These are phyloP conservation scores for Cladorrhinum sp. DNA, from an alignment of 2,329 filamentous ascomycete species.

Conservation along the genomic window DNA sequence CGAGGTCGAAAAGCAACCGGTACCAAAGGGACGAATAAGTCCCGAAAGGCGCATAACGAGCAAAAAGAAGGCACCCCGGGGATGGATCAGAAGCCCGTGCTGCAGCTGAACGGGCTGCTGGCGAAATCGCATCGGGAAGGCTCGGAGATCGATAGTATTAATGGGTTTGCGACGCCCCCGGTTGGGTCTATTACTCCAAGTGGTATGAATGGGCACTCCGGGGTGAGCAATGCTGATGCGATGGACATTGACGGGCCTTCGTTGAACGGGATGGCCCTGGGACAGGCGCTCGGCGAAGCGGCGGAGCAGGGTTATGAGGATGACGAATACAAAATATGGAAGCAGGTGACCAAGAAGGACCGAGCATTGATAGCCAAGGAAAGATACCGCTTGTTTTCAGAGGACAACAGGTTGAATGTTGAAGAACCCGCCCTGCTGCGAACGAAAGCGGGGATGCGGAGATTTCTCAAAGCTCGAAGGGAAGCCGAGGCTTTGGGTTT, in stretches of 20 bases:
- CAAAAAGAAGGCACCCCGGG: slow-evolving; percentile 76
- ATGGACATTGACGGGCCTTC: slow-evolving; percentile 85
- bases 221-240: slow-evolving; percentile 72
- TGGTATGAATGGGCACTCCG: slow-evolving; percentile 64
- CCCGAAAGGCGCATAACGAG: slow-evolving; percentile 69
- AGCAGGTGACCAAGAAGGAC: slow-evolving; percentile 97
- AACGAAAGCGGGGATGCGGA: slow-evolving; percentile 83
- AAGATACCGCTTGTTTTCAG: slow-evolving; percentile 77
- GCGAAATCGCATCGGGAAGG: slow-evolving; percentile 62
- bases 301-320: slow-evolving; percentile 79
- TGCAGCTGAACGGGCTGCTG: slow-evolving; percentile 64
- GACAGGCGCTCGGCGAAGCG: slow-evolving; percentile 61
- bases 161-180: slow-evolving; percentile 82
- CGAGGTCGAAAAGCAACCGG: slow-evolving; percentile 78
- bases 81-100: slow-evolving; percentile 68
- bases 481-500: slow-evolving; percentile 56
- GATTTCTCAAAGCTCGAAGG: slow-evolving; percentile 77
- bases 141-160: slow-evolving; percentile 81
- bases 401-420: slow-evolving; percentile 72
- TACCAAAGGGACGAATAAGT: slow-evolving; percentile 71
- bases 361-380: slow-evolving; percentile 83
- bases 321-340: slow-evolving; percentile 97
- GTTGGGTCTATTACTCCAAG: slow-evolving; percentile 74
- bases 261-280: slow-evolving; percentile 61
- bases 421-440: slow-evolving; percentile 86